Evolutionary conservation across 1,284 basidiomycete species (phyloP).

Genomic region (Microbotryum lychnidis-dioicae): DNA sequence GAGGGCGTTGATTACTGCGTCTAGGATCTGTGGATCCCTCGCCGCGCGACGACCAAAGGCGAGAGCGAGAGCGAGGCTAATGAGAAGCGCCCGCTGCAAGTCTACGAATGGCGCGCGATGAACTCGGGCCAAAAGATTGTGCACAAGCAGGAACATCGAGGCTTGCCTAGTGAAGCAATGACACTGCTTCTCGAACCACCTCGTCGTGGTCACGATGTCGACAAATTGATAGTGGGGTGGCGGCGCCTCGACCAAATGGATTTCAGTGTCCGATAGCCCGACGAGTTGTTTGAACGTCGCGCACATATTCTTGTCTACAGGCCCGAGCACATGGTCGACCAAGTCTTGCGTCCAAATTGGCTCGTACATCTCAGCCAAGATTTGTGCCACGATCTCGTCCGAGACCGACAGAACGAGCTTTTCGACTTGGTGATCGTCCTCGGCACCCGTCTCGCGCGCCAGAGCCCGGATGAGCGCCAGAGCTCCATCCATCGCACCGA

Average conservation of each 20-base stretch:
- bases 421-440: slow-evolving; percentile 14
- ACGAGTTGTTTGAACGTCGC: slow-evolving; percentile 10
- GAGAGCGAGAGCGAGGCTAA: slow-evolving; percentile 64
- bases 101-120: slow-evolving; percentile 67
- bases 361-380: slow-evolving; percentile 30
- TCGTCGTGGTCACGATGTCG: slow-evolving; percentile 45
- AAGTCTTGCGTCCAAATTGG: neutral
- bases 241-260: slow-evolving; percentile 6
- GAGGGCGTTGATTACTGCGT: slow-evolving; percentile 58
- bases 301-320: neutral
- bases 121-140: slow-evolving; percentile 61
- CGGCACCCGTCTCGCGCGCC: slow-evolving; percentile 10
- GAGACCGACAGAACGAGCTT: slow-evolving; percentile 17
- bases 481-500: slow-evolving; percentile 10
- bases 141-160: slow-evolving; percentile 64
- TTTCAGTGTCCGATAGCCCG: neutral
- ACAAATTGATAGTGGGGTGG: slow-evolving; percentile 33
- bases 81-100: slow-evolving; percentile 70
- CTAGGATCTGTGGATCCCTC: slow-evolving; percentile 39
- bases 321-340: neutral
- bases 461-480: neutral
- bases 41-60: slow-evolving; percentile 56
- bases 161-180: slow-evolving; percentile 9
- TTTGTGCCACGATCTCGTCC: slow-evolving; percentile 29
- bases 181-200: slow-evolving; percentile 7